phyloP scores from a whole-genome alignment of 805 yeast genomes.

The Myxozyma neotropica region DNA sequence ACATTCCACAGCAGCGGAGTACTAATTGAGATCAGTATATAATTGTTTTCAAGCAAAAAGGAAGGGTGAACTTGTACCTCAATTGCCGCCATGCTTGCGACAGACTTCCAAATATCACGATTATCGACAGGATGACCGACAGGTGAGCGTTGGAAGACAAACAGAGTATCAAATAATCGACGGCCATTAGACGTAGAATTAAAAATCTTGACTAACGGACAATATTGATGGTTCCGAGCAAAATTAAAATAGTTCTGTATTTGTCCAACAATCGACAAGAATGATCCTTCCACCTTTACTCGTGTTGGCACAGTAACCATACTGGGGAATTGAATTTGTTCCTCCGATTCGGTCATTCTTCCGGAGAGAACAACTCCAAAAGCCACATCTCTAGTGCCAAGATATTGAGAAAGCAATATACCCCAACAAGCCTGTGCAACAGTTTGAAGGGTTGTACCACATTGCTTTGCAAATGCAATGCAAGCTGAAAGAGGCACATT shows the following conservation, averaged over 20 bases:
- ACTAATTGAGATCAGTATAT: not conserved
- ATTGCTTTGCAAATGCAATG: constrained; percentile 2
- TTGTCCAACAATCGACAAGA: constrained; percentile 10
- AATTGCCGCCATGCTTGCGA: constrained; percentile 14
- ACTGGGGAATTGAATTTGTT: constrained; percentile 30
- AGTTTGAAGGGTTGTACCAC: constrained; percentile 26
- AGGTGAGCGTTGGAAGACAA: constrained; percentile 26
- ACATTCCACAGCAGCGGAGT: constrained; percentile 30
- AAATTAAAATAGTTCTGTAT: constrained; percentile 7
- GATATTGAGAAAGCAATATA: constrained; percentile 23
- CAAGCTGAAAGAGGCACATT: not conserved
- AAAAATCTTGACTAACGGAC: constrained; percentile 9
- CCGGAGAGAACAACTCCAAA: constrained; percentile 36
- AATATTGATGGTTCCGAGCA: constrained; percentile 16
- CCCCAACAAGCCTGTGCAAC: constrained; percentile 28
- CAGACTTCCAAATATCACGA: constrained; percentile 21
- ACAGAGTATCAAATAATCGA: constrained; percentile 34
- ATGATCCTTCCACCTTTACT: constrained; percentile 7
- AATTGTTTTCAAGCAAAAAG: not conserved
- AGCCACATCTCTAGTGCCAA: constrained; percentile 21
- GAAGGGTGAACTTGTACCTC: constrained; percentile 21
- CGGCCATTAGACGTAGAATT: constrained; percentile 10
- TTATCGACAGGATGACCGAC: not conserved
- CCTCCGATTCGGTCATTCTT: constrained; percentile 29
- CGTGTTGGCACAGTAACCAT: constrained; percentile 31